Conservation (phyloP, 805 yeast species). For the Suhomyces kilbournensis region DNA sequence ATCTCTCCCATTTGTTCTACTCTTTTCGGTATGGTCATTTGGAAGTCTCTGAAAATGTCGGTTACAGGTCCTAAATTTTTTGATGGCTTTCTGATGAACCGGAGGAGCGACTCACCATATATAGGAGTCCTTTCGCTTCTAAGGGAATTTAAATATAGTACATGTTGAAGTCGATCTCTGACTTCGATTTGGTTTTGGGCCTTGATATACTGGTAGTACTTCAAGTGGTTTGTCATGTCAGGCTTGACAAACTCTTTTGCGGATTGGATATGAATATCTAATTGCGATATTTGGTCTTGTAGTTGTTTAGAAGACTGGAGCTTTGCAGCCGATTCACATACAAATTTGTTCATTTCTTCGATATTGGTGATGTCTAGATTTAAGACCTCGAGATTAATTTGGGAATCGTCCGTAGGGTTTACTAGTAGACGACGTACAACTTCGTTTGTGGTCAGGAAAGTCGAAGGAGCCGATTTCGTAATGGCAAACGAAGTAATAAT, state of each 20-base stretch:
- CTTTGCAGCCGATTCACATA: conserved; percentile 39
- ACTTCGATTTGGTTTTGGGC: conserved; percentile 50
- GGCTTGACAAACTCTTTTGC: conserved; percentile 20
- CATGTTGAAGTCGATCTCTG: conserved; percentile 53
- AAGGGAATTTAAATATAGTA: conserved; percentile 59
- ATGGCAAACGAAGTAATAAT: conserved; percentile 86
- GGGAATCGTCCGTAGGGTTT: conserved; percentile 11
- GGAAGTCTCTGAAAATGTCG: conserved; percentile 18
- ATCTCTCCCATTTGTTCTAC: conserved; percentile 41
- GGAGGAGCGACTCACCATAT: conserved; percentile 59
- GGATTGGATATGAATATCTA: conserved; percentile 36
- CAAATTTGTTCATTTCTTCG: conserved; percentile 46
- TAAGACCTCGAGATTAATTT: conserved; percentile 52
- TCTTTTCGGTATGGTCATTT: conserved; percentile 24
- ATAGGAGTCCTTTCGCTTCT: conserved; percentile 66
- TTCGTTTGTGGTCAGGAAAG: conserved; percentile 36
- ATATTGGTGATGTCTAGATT: conserved; percentile 56
- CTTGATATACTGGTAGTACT: conserved; percentile 58
- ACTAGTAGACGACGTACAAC: conserved; percentile 18
- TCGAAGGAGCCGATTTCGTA: conserved; percentile 56
- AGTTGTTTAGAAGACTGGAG: conserved; percentile 50
- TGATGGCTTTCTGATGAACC: conserved; percentile 27
- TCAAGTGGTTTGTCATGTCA: conserved; percentile 39
- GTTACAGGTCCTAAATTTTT: conserved; percentile 8
- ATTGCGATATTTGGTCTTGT: conserved; percentile 38